Evolutionary conservation across 371 early-diverging fungal genomes (phyloP).

Genomic region (Capillidium rhysosporum): DNA sequence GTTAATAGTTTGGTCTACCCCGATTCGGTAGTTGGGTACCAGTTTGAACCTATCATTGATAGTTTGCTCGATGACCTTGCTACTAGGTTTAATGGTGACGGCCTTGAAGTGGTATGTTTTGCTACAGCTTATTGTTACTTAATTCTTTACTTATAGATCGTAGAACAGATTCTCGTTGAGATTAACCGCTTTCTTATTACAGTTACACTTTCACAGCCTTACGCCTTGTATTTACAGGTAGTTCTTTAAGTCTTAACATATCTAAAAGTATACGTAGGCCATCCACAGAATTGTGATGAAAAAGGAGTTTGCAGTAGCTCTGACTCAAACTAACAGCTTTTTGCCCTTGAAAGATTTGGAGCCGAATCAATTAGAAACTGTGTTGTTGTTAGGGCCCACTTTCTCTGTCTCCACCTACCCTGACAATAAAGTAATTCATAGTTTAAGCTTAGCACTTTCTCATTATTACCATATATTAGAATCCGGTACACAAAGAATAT

Average conservation of each 20-base stretch:
- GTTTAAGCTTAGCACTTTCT: background rate
- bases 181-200: background rate
- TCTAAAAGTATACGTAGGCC: conserved; percentile 9
- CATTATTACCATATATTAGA: background rate
- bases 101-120: conserved; percentile 26
- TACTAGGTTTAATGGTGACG: conserved; percentile 32
- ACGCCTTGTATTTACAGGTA: background rate
- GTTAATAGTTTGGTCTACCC: background rate
- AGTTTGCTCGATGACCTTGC: conserved; percentile 27
- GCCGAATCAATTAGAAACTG: conserved; percentile 35
- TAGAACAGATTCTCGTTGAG: background rate
- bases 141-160: background rate
- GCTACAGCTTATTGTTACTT: background rate
- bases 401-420: conserved; percentile 37
- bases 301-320: conserved; percentile 15
- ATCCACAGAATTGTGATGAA: conserved; percentile 9
- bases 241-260: conserved; percentile 12
- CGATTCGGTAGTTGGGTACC: conserved; percentile 21
- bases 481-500: background rate
- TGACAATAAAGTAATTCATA: conserved; percentile 17
- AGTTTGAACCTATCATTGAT: conserved; percentile 18
- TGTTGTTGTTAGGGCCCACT: conserved; percentile 55
- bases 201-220: background rate
- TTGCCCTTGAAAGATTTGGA: conserved; percentile 24
- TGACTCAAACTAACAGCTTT: conserved; percentile 28